A percentile compares a stretch with the other conserved stretches of the same genome.
Evolutionary conservation across 1,284 basidiomycete genomes (phyloP).

Genomic region (Sporisorium graminicola): DNA sequence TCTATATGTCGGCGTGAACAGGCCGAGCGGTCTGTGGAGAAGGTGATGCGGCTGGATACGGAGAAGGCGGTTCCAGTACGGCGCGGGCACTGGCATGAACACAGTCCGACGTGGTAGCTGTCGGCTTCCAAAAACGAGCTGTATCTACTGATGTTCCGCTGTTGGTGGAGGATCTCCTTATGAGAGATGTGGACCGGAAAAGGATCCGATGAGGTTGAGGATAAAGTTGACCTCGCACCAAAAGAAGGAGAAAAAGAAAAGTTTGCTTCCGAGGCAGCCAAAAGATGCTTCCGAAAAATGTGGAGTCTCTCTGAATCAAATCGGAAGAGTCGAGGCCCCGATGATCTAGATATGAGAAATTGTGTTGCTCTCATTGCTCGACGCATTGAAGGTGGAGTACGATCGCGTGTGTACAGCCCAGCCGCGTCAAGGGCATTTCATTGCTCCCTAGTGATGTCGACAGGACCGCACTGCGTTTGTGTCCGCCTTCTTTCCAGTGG

Average conservation of each 20-base stretch:
- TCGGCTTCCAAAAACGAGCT: too few species aligned
- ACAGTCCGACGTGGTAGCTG: neutral
- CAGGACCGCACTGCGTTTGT: too few species aligned
- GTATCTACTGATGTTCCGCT: neutral
- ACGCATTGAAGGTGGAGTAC: too few species aligned
- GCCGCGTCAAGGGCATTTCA: too few species aligned
- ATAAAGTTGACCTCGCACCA: neutral
- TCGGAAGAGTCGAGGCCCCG: neutral
- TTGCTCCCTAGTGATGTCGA: too few species aligned
- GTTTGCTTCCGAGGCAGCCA: neutral
- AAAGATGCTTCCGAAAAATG: neutral
- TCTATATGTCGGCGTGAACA: neutral
- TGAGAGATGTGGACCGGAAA: neutral
- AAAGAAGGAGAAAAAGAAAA: too few species aligned
- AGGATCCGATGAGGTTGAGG: too few species aligned
- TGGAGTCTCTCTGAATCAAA: neutral
- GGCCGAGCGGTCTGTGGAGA: neutral
- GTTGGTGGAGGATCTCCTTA: neutral
- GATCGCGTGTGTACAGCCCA: too few species aligned
- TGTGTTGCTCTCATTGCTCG: too few species aligned
- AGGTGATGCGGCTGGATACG: conserved; percentile 4
- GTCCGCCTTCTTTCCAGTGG: too few species aligned
- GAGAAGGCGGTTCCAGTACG: conserved; percentile 1
- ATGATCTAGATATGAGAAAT: neutral
- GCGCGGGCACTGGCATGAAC: conserved; percentile 15